Evolutionary conservation across 495 filamentous ascomycete species (phyloP), one percentile per base, ranked within the genome.

Genomic region (Xylaria telfairii): DNA sequence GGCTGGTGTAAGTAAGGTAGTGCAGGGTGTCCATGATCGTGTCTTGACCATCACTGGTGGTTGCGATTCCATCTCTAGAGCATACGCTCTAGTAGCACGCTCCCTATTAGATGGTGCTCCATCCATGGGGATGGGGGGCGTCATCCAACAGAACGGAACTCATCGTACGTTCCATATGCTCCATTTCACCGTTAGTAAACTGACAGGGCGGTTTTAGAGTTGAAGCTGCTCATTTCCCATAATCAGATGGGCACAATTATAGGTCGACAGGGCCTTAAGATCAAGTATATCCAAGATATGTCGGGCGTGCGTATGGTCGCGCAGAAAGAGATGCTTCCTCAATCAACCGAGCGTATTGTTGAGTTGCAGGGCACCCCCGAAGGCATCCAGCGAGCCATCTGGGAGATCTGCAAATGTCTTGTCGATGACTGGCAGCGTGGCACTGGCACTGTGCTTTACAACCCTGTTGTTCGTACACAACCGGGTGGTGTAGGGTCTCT

Each of bases 211-310:
- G 10, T 26, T 64, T 66, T 71, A 99, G 96, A 96, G 41, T 91
- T 99, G 79, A 97, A 97, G 71, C 90, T 99, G 12, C 90, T 99
- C 74, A 99, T 99, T 78, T 98, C 96, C 24, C 96, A 99, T 83
- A 98, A 98, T 79, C 96, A 99, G 81, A 99, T 99, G 96, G 96
- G 96, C 65, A 98, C 96, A 72, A 97, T 99, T 81, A 99, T 99
- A 75, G 96, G 96, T 72, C 91, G 94, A 64, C 92, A 94, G 83
- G 96, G 96, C 54, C 87, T 97, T 70, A 98, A 98, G 85, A 99
- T 99, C 85, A 99, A 99, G 87, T 92, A 97, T 81, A 99, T 99
- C 75, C 96, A 99, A 80, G 96, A 99, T 82, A 90, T 91, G 13
- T 98, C 96, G 3, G 94, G 95, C 71, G 95, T 98, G 68, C 93